phyloP scores from a whole-genome alignment of 2,329 filamentous ascomycete genomes.

The Microdochium paspali region DNA sequence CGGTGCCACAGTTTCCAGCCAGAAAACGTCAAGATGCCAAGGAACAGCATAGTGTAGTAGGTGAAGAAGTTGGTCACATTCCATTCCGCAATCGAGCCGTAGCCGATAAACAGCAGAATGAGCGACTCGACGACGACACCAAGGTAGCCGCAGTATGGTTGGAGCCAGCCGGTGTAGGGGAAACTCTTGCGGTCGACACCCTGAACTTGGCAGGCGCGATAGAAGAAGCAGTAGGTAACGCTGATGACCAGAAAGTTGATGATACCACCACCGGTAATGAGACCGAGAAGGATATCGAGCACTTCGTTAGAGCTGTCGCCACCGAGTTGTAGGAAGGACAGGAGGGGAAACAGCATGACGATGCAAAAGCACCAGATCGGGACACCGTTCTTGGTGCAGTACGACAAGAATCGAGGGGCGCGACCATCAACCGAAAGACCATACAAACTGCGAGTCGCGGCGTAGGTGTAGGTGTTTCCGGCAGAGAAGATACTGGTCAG shows the following conservation, averaged over 20 bases:
- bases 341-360: conserved; percentile 49
- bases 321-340: conserved; percentile 51
- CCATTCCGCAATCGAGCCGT: conserved; percentile 34
- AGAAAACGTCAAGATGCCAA: conserved; percentile 41
- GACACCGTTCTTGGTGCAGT: conserved; percentile 47
- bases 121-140: conserved; percentile 29
- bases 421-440: conserved; percentile 48
- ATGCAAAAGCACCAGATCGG: conserved; percentile 53
- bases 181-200: conserved; percentile 39
- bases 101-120: conserved; percentile 44
- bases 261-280: conserved; percentile 40
- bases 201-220: conserved; percentile 41
- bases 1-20: conserved; percentile 56
- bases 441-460: conserved; percentile 50
- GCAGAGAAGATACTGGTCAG: conserved; percentile 50
- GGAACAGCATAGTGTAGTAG: conserved; percentile 42
- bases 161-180: conserved; percentile 49
- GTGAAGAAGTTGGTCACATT: conserved; percentile 22
- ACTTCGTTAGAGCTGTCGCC: conserved; percentile 44
- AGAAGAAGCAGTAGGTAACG: conserved; percentile 49
- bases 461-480: conserved; percentile 53
- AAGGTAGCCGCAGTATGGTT: conserved; percentile 47
- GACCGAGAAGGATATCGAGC: conserved; percentile 49
- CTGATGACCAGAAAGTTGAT: conserved; percentile 48
- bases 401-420: conserved; percentile 39